These are phyloP conservation scores for Atkinsonella hypoxylon DNA, from an alignment of 2,329 filamentous ascomycete genomes.

Conservation along the genomic window DNA sequence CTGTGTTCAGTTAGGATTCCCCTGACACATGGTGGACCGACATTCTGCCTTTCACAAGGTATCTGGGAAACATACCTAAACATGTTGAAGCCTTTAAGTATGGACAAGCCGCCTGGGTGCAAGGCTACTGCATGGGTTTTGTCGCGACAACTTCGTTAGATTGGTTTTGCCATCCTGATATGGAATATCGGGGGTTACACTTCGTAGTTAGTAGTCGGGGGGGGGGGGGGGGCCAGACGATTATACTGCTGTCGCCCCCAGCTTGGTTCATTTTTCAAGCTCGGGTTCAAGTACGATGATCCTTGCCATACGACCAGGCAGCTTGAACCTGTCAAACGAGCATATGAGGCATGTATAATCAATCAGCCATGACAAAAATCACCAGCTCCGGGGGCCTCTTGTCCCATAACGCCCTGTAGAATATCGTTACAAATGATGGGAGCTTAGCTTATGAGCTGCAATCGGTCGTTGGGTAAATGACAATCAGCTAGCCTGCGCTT, in stretches of 20 bases:
- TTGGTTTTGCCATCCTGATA: too few relatives aligned
- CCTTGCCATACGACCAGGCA: not conserved
- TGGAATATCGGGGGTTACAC: too few relatives aligned
- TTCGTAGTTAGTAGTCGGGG: too few relatives aligned
- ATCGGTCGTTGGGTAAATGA: conserved; percentile 1
- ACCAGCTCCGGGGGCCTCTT: not conserved
- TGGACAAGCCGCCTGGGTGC: too few relatives aligned
- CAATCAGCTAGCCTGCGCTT: conserved; percentile 1
- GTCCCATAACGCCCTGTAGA: not conserved
- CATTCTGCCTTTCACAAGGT: not conserved
- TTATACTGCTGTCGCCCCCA: too few relatives aligned
- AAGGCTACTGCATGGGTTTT: too few relatives aligned
- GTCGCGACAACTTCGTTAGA: too few relatives aligned
- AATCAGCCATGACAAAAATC: not conserved
- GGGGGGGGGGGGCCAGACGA: too few relatives aligned
- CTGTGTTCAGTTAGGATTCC: too few relatives aligned
- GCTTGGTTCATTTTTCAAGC: not conserved
- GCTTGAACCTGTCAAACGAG: not conserved
- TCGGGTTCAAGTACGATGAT: not conserved
- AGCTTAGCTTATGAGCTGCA: not conserved
- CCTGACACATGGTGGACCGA: too few relatives aligned
- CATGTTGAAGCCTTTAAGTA: too few relatives aligned
- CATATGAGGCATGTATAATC: not conserved
- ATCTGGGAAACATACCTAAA: not conserved
- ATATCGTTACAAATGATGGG: not conserved